A percentile compares a stretch with the other conserved stretches of the same genome.
These are phyloP conservation scores for Leccinum subgranulosum DNA, from an alignment of 768 basidiomycete genomes.

Conservation along the genomic window DNA sequence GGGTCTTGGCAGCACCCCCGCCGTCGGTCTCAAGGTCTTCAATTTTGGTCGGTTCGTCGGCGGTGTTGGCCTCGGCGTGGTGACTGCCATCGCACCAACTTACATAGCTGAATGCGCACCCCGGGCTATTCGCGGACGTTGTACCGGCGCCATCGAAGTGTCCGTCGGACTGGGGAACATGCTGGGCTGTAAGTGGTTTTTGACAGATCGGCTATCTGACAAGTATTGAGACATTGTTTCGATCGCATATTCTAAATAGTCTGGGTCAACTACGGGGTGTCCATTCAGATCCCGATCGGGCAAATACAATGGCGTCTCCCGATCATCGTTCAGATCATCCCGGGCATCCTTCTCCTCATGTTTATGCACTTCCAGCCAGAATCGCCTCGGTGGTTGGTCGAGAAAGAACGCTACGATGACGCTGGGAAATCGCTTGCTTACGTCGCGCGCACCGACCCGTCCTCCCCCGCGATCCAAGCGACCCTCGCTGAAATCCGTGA, in stretches of 20 bases:
- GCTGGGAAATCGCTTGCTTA: constrained; percentile 32
- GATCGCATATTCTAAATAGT: constrained; percentile 15
- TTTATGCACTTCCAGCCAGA: constrained; percentile 40
- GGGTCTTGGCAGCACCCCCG: constrained; percentile 29
- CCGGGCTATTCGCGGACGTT: constrained; percentile 36
- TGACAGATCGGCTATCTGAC: background rate
- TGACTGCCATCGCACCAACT: constrained; percentile 34
- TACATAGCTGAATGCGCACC: constrained; percentile 40
- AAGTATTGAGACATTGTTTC: background rate
- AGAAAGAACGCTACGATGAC: constrained; percentile 33
- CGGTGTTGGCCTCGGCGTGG: constrained; percentile 45
- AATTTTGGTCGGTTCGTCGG: constrained; percentile 43
- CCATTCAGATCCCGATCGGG: constrained; percentile 24
- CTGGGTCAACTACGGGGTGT: constrained; percentile 36
- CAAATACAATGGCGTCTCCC: constrained; percentile 38
- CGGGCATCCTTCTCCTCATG: constrained; percentile 34
- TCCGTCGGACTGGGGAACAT: constrained; percentile 34
- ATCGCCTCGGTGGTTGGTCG: constrained; percentile 42
- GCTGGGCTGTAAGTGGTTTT: constrained; percentile 31
- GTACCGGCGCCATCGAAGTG: constrained; percentile 33
- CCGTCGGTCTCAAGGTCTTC: constrained; percentile 27
- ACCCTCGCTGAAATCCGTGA: constrained; percentile 36
- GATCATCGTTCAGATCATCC: constrained; percentile 39
- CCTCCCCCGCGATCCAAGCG: constrained; percentile 27
- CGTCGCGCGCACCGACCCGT: constrained; percentile 21